These are phyloP conservation scores for Mariannaea sp. DNA, from an alignment of 2,329 filamentous ascomycete genomes.

Conservation along the genomic window DNA sequence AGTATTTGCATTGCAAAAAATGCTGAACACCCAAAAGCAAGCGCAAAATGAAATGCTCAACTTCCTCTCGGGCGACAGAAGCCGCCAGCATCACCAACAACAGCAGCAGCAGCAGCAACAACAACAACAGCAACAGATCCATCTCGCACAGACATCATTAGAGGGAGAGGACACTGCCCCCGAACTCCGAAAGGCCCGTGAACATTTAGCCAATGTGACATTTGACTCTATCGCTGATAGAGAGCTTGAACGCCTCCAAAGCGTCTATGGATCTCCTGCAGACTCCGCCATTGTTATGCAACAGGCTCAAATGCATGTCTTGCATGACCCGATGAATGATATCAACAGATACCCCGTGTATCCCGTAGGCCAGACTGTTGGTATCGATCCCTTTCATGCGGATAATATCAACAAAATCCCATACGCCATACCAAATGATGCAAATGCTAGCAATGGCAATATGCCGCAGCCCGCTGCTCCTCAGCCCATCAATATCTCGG, in stretches of 20 bases:
- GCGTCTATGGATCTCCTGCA: slow-evolving; percentile 58
- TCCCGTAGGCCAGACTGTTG: slow-evolving; percentile 86
- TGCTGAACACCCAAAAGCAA: slow-evolving; percentile 62
- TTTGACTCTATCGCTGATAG: slow-evolving; percentile 58
- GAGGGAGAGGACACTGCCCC: slow-evolving; percentile 56
- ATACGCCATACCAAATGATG: slow-evolving; percentile 72
- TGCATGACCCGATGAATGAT: slow-evolving; percentile 61
- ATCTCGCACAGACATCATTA: slow-evolving; percentile 44
- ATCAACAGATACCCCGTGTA: slow-evolving; percentile 74
- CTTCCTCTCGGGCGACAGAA: slow-evolving; percentile 53
- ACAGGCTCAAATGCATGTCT: slow-evolving; percentile 51
- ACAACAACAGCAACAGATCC: slow-evolving; percentile 34
- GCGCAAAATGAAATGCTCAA: slow-evolving; percentile 62
- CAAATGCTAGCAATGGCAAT: slow-evolving; percentile 38
- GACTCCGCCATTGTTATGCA: slow-evolving; percentile 54
- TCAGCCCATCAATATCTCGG: slow-evolving; percentile 37
- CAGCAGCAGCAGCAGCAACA: slow-evolving; percentile 2
- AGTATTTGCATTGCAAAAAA: slow-evolving; percentile 64
- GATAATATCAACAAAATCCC: slow-evolving; percentile 95
- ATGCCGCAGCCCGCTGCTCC: slow-evolving; percentile 50
- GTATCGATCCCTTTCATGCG: slow-evolving; percentile 92
- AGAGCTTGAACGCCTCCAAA: slow-evolving; percentile 60
- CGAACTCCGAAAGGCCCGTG: slow-evolving; percentile 61
- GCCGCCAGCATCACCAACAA: slow-evolving; percentile 39
- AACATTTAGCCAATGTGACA: slow-evolving; percentile 58